These are phyloP conservation scores for Lepiota brunneoincarnata DNA, from an alignment of 768 basidiomycete genomes.

Conservation along the genomic window DNA sequence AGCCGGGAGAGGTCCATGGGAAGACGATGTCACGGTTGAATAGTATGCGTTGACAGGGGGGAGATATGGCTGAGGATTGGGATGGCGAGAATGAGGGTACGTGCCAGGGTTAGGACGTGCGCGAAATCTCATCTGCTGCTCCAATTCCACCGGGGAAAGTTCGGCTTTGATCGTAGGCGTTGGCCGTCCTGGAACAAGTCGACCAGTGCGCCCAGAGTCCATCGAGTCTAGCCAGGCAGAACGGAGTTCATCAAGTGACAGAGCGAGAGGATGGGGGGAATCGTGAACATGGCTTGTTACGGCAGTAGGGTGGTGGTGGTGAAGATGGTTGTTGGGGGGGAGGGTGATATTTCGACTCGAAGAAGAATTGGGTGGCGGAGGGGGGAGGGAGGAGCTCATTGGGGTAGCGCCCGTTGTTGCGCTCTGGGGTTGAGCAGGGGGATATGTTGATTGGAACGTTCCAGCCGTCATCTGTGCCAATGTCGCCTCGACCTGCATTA, in stretches of 20 bases:
- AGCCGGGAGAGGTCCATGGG: background rate
- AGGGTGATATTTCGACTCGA: background rate
- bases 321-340: constrained; percentile 19
- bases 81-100: constrained; percentile 20
- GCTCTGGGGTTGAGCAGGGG: constrained; percentile 16
- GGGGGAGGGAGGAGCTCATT: background rate
- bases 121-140: constrained; percentile 7
- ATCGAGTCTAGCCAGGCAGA: constrained; percentile 57
- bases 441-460: constrained; percentile 36
- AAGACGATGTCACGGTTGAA: constrained; percentile 8
- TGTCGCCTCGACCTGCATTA: constrained; percentile 65
- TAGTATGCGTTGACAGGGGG: constrained; percentile 30
- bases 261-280: constrained; percentile 41
- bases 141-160: constrained; percentile 21
- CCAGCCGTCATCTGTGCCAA: constrained; percentile 49
- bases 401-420: background rate
- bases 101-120: background rate
- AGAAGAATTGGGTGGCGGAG: constrained; percentile 6
- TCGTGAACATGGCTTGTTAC: constrained; percentile 31
- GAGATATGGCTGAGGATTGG: constrained; percentile 26
- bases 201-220: constrained; percentile 13
- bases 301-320: constrained; percentile 26
- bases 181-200: background rate
- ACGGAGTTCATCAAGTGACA: constrained; percentile 55
- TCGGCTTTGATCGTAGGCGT: constrained; percentile 27